phyloP scores from a whole-genome alignment of 768 basidiomycete genomes.

The Psilocybe cubensis region DNA sequence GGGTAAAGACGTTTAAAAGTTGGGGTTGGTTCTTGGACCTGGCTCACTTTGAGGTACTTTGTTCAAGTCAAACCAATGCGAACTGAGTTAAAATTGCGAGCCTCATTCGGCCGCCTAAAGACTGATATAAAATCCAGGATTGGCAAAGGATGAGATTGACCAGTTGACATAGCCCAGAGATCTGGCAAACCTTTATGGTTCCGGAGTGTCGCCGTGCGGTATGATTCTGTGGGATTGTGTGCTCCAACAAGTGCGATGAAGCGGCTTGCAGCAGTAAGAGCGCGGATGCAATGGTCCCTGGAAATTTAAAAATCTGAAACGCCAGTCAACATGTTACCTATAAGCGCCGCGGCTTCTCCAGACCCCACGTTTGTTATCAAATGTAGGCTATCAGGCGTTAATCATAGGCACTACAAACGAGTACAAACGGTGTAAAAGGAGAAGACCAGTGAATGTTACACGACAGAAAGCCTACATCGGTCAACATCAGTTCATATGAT shows the following conservation, averaged over 20 bases:
- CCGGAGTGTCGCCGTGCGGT: no score
- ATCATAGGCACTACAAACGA: background rate
- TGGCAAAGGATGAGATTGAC: background rate
- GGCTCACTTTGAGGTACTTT: no score
- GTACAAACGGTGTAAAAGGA: background rate
- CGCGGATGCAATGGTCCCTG: background rate
- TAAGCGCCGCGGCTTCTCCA: background rate
- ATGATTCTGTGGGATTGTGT: background rate
- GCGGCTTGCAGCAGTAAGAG: no score
- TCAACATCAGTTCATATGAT: background rate
- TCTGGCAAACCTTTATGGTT: background rate
- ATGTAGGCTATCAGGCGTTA: background rate
- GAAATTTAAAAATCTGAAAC: background rate
- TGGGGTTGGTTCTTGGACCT: no score
- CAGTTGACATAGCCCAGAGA: background rate
- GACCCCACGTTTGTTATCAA: background rate
- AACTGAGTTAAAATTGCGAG: no score
- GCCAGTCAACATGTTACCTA: background rate
- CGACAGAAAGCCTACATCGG: background rate
- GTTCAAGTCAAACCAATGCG: no score
- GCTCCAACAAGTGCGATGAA: background rate
- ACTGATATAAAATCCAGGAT: no score
- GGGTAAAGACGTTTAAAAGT: no score
- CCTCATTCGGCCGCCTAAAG: no score
- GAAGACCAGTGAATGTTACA: background rate